Evolutionary conservation across 2,329 filamentous ascomycete genomes (phyloP).

Genomic region (Alternaria rosae): DNA sequence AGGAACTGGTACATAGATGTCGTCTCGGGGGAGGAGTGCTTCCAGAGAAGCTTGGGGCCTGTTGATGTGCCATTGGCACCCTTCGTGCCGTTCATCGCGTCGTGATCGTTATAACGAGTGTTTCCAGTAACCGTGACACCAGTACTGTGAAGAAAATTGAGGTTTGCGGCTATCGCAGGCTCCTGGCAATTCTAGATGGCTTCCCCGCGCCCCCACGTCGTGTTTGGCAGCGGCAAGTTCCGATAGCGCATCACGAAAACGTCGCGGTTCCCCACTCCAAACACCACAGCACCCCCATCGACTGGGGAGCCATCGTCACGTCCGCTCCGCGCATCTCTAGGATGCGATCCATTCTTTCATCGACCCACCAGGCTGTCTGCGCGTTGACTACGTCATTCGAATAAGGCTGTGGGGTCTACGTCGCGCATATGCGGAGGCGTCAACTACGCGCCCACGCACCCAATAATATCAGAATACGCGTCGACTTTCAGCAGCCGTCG

Average conservation of each 20-base stretch:
- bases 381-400: not conserved
- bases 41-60: constrained; percentile 64
- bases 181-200: constrained; percentile 4
- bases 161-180: constrained; percentile 8
- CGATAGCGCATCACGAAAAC: not conserved
- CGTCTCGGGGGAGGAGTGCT: constrained; percentile 69
- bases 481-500: not conserved
- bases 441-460: not conserved
- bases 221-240: not conserved
- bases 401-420: not conserved
- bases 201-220: constrained; percentile 8
- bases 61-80: constrained; percentile 34
- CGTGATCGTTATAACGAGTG: not conserved
- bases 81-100: constrained; percentile 20
- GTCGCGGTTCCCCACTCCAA: not conserved
- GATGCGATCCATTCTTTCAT: not conserved
- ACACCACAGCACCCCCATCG: not conserved
- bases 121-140: not conserved
- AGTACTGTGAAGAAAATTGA: not conserved
- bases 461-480: not conserved
- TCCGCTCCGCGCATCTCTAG: not conserved
- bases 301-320: not conserved
- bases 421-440: not conserved
- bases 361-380: not conserved
- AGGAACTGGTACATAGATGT: constrained; percentile 79